These are phyloP conservation scores for Populus alba DNA, from an alignment of 345 rosid species.

Conservation along the genomic window DNA sequence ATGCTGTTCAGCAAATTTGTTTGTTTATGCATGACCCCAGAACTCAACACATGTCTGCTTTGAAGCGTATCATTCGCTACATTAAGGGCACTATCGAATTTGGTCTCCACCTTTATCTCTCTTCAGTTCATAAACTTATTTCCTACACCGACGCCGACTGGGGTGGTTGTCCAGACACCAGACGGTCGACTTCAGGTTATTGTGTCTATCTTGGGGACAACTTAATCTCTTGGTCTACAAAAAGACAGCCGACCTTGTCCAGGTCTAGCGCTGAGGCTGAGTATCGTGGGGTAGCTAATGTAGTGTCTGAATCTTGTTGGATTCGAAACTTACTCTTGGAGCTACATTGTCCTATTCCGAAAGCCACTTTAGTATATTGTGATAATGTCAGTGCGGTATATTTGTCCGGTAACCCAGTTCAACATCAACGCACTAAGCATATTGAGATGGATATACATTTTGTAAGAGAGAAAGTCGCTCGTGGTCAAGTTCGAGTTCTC, in stretches of 20 bases:
- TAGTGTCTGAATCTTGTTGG: conserved; percentile 1
- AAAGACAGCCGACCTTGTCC: not conserved
- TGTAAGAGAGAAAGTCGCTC: not conserved
- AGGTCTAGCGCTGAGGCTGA: conserved; percentile 1
- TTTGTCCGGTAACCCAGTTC: not conserved
- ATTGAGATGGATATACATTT: conserved; percentile 10
- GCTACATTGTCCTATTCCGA: not conserved
- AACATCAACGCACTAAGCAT: conserved; percentile 3
- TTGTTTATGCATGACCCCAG: not conserved
- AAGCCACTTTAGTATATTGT: not conserved
- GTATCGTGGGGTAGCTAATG: not conserved
- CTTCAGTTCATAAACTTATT: not conserved
- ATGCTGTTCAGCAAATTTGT: not conserved
- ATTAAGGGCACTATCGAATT: not conserved
- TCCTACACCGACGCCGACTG: not conserved
- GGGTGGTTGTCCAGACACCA: conserved; percentile 4
- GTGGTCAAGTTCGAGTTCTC: not conserved
- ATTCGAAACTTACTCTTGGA: not conserved
- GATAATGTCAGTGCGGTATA: conserved; percentile 6
- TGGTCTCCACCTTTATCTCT: not conserved
- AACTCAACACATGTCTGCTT: not conserved
- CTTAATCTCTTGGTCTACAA: not conserved
- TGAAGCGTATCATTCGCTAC: not conserved
- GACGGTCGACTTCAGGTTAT: not conserved
- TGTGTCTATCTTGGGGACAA: not conserved